Base-by-base conservation (phyloP, 768 basidiomycete species). In the Pleurotus eryngii region DNA sequence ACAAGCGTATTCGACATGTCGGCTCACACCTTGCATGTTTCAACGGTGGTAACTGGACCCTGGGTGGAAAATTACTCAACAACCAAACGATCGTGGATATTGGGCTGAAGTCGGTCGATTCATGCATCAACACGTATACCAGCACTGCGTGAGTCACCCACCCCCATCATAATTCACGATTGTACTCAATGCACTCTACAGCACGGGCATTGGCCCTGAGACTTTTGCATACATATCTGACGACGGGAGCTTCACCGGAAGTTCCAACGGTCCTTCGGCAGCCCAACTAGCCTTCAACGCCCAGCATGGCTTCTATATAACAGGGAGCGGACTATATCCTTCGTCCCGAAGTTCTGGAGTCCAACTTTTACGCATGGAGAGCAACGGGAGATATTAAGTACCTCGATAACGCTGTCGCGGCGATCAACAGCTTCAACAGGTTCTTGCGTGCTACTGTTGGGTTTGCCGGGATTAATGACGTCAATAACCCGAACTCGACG, bases 111-210 rank as follows among this genome's bases (percentile, higher is more conserved):
- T 74, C 91, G 6, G 81, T 80, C 12, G 89, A 92, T 43, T 83
- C 79, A 5, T 91, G 90, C 73, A 88, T 88, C 86, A 90, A 91
- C 67, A 90, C 89, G 0, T 91, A 92, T 64, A 81, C 85, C 5
- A 78, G 86, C 61, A 86, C 86, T 26, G 76, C 78, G 87, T 89
- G 65, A 55, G 82, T 68, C 5, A 14, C 22, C 7, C 12, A 5
- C 7, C 55, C 37, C 8, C 15, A 2, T 45, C 4, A 3, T 45
- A 45, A 5, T 5, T 11, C 42, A 3, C 20, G 5, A 45, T 17
- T 9, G 2, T 17, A 9, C 1, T 46, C 35, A 26, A 9, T 20
- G 46, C 40, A 40, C 46, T 35, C n/a, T 1, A 20, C 15, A 89
- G 88, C 2, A 89, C 89, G 22, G 87, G 87, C 5, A 90, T 92